Base-by-base conservation (phyloP, 2,329 filamentous ascomycete species). In the Diplodia scrobiculata region DNA sequence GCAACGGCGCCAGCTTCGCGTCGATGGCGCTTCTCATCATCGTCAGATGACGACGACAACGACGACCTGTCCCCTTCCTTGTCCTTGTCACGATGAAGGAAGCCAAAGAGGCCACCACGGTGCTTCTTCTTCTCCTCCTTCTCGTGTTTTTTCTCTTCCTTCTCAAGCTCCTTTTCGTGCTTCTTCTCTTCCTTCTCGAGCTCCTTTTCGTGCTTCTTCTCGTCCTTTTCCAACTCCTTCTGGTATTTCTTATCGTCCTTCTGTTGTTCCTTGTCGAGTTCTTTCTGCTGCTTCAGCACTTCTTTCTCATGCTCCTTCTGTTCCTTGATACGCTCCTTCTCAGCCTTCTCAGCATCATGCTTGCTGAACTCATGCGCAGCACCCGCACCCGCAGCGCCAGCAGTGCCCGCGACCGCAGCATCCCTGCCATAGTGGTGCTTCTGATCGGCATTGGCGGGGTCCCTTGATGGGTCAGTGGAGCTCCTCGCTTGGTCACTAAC, bases 11-110 rank as follows among this genome's bases (percentile, higher is more conserved):
- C 69, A 9, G 68, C 70, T 14, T 76, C 71, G 51, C 65, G 71
- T 2, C 71, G 72, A 36, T 73, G 68, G 4, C 71, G 67, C 27
- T 63, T 55, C 19, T 63, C 54, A 7, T 21, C 51, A 10, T 32
- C 17, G 17, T 65, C 52, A 5, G 19, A 25, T 25, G 25, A 25
- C 25, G 25, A 25, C 25, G 25, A 25, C 25, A 25, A 25, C 25
- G 25, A 25, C 25, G 25, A 25, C 25, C 29, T 6, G 38, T 25
- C 1, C 71, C 68, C 36, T 25, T 70, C 70, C 58, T 77, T 77
- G 67, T 76, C 74, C 67, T 78, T 79, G 69, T 79, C 74, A n/a
- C 76, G 74, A 67, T 79, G 77, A 34, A 80, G 68, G 69, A 80
- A 79, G 21, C 77, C 74, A 27, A 79, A 70, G 11, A 80, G 68